Conservation (phyloP, 2,329 filamentous ascomycete genomes). For the Madurella mycetomatis region DNA sequence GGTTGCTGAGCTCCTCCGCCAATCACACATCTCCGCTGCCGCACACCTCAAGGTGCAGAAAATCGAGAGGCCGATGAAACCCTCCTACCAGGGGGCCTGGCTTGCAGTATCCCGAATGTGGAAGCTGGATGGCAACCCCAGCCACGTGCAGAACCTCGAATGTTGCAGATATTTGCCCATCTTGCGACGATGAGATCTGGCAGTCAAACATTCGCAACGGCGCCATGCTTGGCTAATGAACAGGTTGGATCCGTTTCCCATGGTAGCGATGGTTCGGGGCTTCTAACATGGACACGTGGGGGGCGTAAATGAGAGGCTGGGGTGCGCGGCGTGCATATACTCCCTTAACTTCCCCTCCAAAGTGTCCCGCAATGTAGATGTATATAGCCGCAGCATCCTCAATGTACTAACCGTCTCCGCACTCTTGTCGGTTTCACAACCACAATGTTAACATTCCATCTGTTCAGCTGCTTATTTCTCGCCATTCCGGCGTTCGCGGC, state of each 20-base stretch:
- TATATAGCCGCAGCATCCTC: background rate
- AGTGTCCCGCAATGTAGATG: background rate
- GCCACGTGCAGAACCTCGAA: too few relatives aligned
- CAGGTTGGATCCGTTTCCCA: too few relatives aligned
- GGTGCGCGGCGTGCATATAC: too few relatives aligned
- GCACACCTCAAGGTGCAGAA: background rate
- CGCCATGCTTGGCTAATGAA: too few relatives aligned
- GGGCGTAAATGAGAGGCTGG: too few relatives aligned
- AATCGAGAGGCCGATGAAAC: background rate
- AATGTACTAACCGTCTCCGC: background rate
- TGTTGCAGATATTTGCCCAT: too few relatives aligned
- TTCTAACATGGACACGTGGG: too few relatives aligned
- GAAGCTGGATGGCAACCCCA: too few relatives aligned
- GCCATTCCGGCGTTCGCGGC: background rate
- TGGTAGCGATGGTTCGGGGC: too few relatives aligned
- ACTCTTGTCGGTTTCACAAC: background rate
- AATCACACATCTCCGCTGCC: background rate
- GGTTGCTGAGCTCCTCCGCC: background rate
- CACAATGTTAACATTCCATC: background rate
- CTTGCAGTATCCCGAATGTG: background rate
- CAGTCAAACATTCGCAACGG: too few relatives aligned
- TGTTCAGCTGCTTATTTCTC: conserved; percentile 4
- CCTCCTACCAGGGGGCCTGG: background rate
- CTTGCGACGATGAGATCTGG: too few relatives aligned
- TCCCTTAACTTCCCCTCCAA: too few relatives aligned